Conservation (phyloP, 495 filamentous ascomycete species). For the Neurospora terricola region DNA sequence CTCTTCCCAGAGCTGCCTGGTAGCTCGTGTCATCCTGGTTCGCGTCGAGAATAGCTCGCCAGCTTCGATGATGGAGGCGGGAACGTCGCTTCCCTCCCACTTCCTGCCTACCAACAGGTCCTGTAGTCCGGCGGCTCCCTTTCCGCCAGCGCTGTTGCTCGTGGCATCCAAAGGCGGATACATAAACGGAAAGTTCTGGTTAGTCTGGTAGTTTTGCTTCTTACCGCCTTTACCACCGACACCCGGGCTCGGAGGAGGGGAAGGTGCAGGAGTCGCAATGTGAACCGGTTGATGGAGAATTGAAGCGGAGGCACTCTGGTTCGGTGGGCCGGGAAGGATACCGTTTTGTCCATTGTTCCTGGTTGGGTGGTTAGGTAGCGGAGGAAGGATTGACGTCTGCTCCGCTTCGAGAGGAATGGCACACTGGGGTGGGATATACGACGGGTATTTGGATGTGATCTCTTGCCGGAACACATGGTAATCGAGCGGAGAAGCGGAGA, state of each 20-base stretch:
- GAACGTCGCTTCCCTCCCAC: conserved; percentile 88
- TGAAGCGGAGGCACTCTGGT: conserved; percentile 54
- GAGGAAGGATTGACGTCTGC: conserved; percentile 82
- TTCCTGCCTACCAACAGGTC: conserved; percentile 64
- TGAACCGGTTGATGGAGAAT: conserved; percentile 95
- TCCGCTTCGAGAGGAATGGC: conserved; percentile 80
- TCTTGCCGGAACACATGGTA: conserved; percentile 96
- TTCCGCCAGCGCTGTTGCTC: conserved; percentile 79
- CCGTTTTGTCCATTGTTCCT: conserved; percentile 38
- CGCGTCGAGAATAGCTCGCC: conserved; percentile 82
- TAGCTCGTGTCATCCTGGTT: conserved; percentile 81
- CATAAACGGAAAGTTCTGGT: conserved; percentile 96
- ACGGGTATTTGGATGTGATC: conserved; percentile 96
- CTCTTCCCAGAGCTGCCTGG: conserved; percentile 91
- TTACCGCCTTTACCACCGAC: conserved; percentile 89
- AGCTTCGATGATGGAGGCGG: conserved; percentile 89
- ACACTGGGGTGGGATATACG: conserved; percentile 81
- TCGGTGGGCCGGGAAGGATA: conserved; percentile 34
- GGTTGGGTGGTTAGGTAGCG: conserved; percentile 61
- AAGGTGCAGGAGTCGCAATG: conserved; percentile 96
- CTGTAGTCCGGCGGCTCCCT: conserved; percentile 66
- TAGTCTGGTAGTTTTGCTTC: conserved; percentile 98
- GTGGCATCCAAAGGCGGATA: conserved; percentile 82
- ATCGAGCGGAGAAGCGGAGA: conserved; percentile 88
- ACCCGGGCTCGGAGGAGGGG: conserved; percentile 85